Evolutionary conservation across 495 filamentous ascomycete genomes (phyloP).

Genomic region (Podospora anserina): DNA sequence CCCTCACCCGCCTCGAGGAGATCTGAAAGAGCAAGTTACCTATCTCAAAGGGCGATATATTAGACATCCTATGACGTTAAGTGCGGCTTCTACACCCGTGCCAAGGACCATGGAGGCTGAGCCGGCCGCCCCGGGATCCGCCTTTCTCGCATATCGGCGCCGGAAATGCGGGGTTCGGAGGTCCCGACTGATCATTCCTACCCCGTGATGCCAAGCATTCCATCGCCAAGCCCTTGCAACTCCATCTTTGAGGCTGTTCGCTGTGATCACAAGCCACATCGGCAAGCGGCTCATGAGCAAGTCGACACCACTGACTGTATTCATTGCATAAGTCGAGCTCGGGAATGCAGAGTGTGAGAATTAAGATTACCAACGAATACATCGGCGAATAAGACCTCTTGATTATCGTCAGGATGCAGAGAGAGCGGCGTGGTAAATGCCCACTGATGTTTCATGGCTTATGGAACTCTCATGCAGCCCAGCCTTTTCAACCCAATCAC

Average conservation of each 20-base stretch:
- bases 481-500: slow-evolving; percentile 11
- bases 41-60: background rate
- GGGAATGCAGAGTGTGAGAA: background rate
- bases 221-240: background rate
- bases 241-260: slow-evolving; percentile 1
- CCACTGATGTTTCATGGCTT: slow-evolving; percentile 9
- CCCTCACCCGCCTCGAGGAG: background rate
- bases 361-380: background rate
- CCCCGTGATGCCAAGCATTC: background rate
- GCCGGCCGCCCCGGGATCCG: slow-evolving; percentile 1
- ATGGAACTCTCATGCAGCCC: slow-evolving; percentile 6
- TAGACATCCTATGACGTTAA: background rate
- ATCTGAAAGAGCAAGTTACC: background rate
- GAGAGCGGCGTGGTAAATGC: background rate
- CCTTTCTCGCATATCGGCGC: background rate
- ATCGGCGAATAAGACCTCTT: background rate
- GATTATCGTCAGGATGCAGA: background rate
- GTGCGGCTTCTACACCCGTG: background rate
- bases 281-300: background rate
- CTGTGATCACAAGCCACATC: background rate
- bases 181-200: background rate
- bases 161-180: slow-evolving; percentile 6
- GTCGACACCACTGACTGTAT: background rate
- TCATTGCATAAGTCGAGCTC: background rate
- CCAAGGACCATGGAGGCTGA: background rate